These are phyloP conservation scores for Fraxinus greggii DNA, from an alignment of 305 asterid genomes.

Conservation along the genomic window DNA sequence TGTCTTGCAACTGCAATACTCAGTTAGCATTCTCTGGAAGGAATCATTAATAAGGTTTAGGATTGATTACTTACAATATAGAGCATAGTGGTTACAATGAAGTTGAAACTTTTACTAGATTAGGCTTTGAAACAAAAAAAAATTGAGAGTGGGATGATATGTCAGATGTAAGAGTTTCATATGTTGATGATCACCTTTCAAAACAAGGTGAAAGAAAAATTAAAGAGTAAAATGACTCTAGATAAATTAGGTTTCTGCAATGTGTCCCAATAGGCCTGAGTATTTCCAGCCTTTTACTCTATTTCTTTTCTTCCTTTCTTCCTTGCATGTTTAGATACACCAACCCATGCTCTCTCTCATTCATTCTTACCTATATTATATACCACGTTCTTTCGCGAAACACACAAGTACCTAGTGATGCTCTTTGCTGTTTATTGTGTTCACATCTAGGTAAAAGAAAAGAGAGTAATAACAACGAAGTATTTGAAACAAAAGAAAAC, in stretches of 20 bases:
- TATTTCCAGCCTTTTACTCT: background rate
- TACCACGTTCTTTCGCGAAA: background rate
- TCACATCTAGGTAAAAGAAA: background rate
- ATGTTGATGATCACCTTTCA: background rate
- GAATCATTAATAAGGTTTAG: background rate
- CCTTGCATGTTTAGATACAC: slow-evolving; percentile 12
- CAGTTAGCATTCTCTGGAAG: background rate
- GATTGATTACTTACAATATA: background rate
- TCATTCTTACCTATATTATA: slow-evolving; percentile 1
- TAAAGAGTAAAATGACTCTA: background rate
- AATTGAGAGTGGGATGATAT: background rate
- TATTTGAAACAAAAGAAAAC: background rate
- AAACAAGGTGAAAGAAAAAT: background rate
- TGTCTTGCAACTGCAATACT: background rate
- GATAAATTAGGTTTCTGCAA: background rate
- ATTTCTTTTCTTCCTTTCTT: background rate
- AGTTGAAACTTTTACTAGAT: background rate
- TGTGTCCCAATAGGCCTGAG: background rate
- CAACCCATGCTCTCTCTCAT: slow-evolving; percentile 6
- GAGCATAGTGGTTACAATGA: background rate
- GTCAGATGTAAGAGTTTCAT: background rate
- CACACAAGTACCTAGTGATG: background rate
- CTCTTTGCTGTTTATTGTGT: background rate
- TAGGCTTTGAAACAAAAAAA: background rate
- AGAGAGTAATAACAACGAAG: slow-evolving; percentile 8